Base-by-base conservation (phyloP, 768 basidiomycete genomes). In the Roridomyces roridus region DNA sequence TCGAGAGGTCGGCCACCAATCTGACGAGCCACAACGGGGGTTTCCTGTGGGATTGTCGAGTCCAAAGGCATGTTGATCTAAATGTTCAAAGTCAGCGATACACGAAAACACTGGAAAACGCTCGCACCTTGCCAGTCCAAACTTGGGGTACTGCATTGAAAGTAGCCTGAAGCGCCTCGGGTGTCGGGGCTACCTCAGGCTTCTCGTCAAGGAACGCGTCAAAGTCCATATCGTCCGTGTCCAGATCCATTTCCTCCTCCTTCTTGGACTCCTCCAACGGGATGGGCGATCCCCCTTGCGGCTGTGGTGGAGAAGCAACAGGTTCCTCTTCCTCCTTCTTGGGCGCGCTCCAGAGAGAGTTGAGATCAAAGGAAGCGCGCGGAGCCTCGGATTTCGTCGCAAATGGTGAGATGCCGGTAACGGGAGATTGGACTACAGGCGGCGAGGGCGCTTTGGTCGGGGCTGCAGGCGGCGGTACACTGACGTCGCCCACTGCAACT, bases 31-130 rank as follows among this genome's bases (percentile, higher is more conserved):
- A 82, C 72, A 5, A 92, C 82, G 42, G 80, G 76, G 9, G 85
- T 85, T 67, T 87, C 83, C 72, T 88, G 87, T 26, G 82, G 86
- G 39, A 85, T 79, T 21, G 79, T 80, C 17, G 90, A 85, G 62
- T 93, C 91, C 40, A 91, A 69, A 17, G 92, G 92, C 89, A 94
- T 92, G 47, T 79, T 81, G 55, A 94, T 78, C 92, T 94, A 60
- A 23, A 34, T 10, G 11, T 10, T 34, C 15, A 34, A 11, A 31
- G 31, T 34, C 31, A 34, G 31, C 7, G 3, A 34, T 10, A 3
- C 15, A 34, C 46, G 48, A 36, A 56, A 44, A 44, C 26, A 31
- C 46, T 14, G 34, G 23, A 34, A 42, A 45, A 49, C 12, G 26
- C 6, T 68, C 81, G 65, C 67, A 92, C 92, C 72, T 85, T 89